These are phyloP conservation scores for Fusarium floridanum DNA, from an alignment of 2,329 filamentous ascomycete genomes.

Conservation along the genomic window DNA sequence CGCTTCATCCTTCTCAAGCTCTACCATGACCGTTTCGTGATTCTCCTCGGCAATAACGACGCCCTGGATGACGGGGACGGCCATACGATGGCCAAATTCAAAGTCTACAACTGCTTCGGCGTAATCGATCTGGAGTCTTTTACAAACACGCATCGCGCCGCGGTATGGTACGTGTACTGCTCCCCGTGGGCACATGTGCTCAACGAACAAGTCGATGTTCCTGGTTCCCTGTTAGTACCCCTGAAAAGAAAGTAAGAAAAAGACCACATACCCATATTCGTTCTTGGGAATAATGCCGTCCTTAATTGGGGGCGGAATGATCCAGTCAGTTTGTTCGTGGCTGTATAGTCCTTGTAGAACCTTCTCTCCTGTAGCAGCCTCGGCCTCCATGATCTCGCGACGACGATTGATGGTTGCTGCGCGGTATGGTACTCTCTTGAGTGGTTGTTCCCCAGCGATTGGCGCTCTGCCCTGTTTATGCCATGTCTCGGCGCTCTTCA, in stretches of 20 bases:
- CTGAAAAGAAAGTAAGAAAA: not conserved
- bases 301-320: constrained; percentile 87
- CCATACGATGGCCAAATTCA: constrained; percentile 94
- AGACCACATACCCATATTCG: constrained; percentile 73
- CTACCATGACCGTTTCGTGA: constrained; percentile 78
- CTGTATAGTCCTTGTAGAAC: constrained; percentile 89
- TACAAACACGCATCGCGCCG: constrained; percentile 84
- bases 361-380: constrained; percentile 84
- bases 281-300: constrained; percentile 94
- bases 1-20: constrained; percentile 81
- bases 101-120: constrained; percentile 97
- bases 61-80: constrained; percentile 90
- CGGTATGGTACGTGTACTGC: constrained; percentile 86
- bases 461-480: constrained; percentile 93
- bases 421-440: constrained; percentile 91
- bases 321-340: constrained; percentile 91
- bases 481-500: constrained; percentile 96
- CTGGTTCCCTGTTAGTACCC: constrained; percentile 46
- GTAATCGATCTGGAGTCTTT: constrained; percentile 85
- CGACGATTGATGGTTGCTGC: constrained; percentile 90
- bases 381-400: constrained; percentile 88
- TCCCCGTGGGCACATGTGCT: constrained; percentile 89
- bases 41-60: constrained; percentile 90
- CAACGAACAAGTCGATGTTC: constrained; percentile 95
- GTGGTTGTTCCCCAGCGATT: constrained; percentile 75